Evolutionary conservation across 1,139 yeast species (phyloP).

Genomic region (Suhomyces atakaporum): DNA sequence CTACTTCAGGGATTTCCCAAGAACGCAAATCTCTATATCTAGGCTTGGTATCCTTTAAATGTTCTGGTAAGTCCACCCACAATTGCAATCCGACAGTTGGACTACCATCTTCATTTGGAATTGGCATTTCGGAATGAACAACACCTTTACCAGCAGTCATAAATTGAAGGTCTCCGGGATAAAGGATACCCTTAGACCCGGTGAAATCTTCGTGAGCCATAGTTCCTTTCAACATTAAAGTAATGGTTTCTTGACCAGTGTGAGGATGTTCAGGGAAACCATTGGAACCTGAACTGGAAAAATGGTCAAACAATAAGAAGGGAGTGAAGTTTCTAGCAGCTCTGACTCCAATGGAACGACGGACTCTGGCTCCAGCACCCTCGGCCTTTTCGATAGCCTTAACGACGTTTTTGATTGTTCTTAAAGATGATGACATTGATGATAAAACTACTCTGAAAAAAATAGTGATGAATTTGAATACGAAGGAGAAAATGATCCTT

Average conservation of each 20-base stretch:
- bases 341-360: slow-evolving; percentile 77
- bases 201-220: slow-evolving; percentile 93
- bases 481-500: slow-evolving; percentile 6
- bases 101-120: slow-evolving; percentile 56
- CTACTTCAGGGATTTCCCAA: slow-evolving; percentile 67
- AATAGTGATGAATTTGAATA: slow-evolving; percentile 6
- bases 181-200: slow-evolving; percentile 74
- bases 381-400: slow-evolving; percentile 76
- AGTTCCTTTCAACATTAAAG: slow-evolving; percentile 71
- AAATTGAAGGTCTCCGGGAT: slow-evolving; percentile 87
- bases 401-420: slow-evolving; percentile 62
- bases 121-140: slow-evolving; percentile 88
- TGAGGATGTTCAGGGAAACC: slow-evolving; percentile 96
- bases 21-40: slow-evolving; percentile 77
- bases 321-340: slow-evolving; percentile 76
- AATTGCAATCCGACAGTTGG: slow-evolving; percentile 75
- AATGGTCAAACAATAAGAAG: slow-evolving; percentile 83
- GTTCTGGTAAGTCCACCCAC: slow-evolving; percentile 87
- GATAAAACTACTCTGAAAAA: slow-evolving; percentile 7
- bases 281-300: slow-evolving; percentile 39
- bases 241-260: slow-evolving; percentile 86
- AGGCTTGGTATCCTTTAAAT: slow-evolving; percentile 69
- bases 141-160: slow-evolving; percentile 95
- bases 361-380: slow-evolving; percentile 85
- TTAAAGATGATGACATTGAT: slow-evolving; percentile 17